Evolutionary conservation across 2,329 filamentous ascomycete species (phyloP), one percentile per base, ranked within the genome.

Genomic region (Trichoderma hamatum): DNA sequence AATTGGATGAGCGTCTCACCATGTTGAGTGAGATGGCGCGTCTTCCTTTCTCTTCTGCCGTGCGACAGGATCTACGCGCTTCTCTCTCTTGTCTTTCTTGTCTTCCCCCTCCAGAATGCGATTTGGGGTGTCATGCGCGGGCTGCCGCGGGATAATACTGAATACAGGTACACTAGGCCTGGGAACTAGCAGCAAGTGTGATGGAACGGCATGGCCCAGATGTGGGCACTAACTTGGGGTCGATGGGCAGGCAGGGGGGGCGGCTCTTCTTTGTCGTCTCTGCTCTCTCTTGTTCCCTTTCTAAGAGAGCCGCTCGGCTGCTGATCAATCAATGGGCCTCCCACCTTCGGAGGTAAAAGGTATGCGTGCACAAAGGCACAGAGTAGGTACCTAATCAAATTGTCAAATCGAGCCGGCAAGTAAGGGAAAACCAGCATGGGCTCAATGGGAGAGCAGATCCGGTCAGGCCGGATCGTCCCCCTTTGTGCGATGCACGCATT

Each of bases 111-210:
- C 49, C 32, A 28, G 24, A 19, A 28, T 10, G 55, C 30, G 62
- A 43, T 28, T 67, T 59, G 55, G 64, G 64, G 54, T 59, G 65
- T 68, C 65, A 68, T 68, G 65, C 65, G 65, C 56, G 56, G 55
- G 65, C 65, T 52, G 56, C 58, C 54, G 65, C 56, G 65, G 55
- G 52, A 67, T 56, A 67, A 54, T 67, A 19, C 39, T 43, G 39
- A 43, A 43, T 43, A 43, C 39, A 43, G 39, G 39, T n/a, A 43
- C 39, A 49, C 46, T 49, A 49, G 46, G 46, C 46, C 46, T 24
- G 21, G 46, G 39, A 21, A 13, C 46, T 49, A 49, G 46, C 21
- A 49, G 39, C 39, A n/a, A 51, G 65, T 46, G 65, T 60, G 56
- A 39, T 61, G 51, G 56, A 49, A 54, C 55, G 65, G 55, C 54